These are phyloP conservation scores for Neofusicoccum sp. DNA, from an alignment of 2,329 filamentous ascomycete genomes.

Conservation along the genomic window DNA sequence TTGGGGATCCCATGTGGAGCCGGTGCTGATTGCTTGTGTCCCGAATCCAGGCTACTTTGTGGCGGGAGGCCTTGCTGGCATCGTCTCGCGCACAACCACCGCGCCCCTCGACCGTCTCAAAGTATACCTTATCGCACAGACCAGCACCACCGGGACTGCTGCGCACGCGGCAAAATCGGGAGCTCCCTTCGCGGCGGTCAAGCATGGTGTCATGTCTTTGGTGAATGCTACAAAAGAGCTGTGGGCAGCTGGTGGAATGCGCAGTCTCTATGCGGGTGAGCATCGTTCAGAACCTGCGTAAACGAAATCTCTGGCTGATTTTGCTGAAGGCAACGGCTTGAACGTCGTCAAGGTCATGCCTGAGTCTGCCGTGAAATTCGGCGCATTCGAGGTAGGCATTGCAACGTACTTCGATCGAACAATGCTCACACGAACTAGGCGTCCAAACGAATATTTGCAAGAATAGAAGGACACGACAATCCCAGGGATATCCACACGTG, in stretches of 20 bases:
- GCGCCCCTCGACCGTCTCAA: constrained; percentile 96
- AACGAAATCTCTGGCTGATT: constrained; percentile 21
- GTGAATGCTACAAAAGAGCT: constrained; percentile 73
- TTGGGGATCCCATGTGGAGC: constrained; percentile 38
- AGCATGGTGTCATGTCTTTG: constrained; percentile 70
- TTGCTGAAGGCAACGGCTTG: constrained; percentile 77
- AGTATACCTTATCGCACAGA: constrained; percentile 95
- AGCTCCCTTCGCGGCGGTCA: constrained; percentile 64
- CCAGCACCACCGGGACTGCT: constrained; percentile 62
- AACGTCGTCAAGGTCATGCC: constrained; percentile 99
- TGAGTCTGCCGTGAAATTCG: constrained; percentile 97
- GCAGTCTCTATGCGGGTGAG: constrained; percentile 90
- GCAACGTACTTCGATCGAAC: neutral
- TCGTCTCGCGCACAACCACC: constrained; percentile 91
- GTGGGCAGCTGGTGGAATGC: constrained; percentile 82
- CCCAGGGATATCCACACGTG: constrained; percentile 75
- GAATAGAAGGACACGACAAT: constrained; percentile 85
- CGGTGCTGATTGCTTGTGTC: constrained; percentile 61
- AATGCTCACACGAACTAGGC: constrained; percentile 53
- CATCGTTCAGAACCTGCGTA: constrained; percentile 11
- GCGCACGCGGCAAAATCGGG: constrained; percentile 71
- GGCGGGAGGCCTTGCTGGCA: constrained; percentile 91
- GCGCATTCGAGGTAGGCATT: constrained; percentile 78
- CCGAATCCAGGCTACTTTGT: constrained; percentile 96
- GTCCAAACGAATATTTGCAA: constrained; percentile 83